A percentile compares a stretch with the other conserved stretches of the same genome.
These are phyloP conservation scores for Fusarium sp. DNA, from an alignment of 2,329 filamentous ascomycete genomes.

Conservation along the genomic window DNA sequence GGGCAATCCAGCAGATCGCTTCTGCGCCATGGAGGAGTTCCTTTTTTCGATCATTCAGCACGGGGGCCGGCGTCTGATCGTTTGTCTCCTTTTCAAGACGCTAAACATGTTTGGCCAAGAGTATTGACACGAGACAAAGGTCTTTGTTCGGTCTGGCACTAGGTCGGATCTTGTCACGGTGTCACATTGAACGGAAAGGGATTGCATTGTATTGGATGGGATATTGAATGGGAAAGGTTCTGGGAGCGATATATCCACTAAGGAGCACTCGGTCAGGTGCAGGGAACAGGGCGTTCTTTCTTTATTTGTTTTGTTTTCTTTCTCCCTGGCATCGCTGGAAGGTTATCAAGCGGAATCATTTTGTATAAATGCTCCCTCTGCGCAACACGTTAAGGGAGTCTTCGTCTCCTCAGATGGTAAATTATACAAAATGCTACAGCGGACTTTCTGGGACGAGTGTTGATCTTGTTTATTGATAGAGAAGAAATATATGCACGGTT, in stretches of 20 bases:
- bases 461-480: slow-evolving; percentile 13
- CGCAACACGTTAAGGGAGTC: not conserved
- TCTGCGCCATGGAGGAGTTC: slow-evolving; percentile 27
- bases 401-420: not conserved
- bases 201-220: slow-evolving; percentile 22
- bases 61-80: slow-evolving; percentile 35
- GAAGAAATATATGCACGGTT: slow-evolving; percentile 10
- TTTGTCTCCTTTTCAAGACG: slow-evolving; percentile 1
- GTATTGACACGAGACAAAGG: not conserved
- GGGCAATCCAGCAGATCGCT: slow-evolving; percentile 27
- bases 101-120: not conserved
- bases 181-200: slow-evolving; percentile 14
- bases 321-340: slow-evolving; percentile 2
- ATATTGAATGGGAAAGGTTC: slow-evolving; percentile 7
- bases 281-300: slow-evolving; percentile 17
- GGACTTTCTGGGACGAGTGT: not conserved
- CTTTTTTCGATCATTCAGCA: slow-evolving; percentile 26
- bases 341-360: not conserved
- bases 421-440: not conserved
- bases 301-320: slow-evolving; percentile 4
- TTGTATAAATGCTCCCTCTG: not conserved
- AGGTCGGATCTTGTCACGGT: not conserved
- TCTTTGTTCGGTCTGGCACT: not conserved
- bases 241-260: slow-evolving; percentile 17
- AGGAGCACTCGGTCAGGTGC: not conserved